Evolutionary conservation across 2,329 filamentous ascomycete species (phyloP), one percentile per base, ranked within the genome.

Genomic region (Tolypocladium cylindrosporum): DNA sequence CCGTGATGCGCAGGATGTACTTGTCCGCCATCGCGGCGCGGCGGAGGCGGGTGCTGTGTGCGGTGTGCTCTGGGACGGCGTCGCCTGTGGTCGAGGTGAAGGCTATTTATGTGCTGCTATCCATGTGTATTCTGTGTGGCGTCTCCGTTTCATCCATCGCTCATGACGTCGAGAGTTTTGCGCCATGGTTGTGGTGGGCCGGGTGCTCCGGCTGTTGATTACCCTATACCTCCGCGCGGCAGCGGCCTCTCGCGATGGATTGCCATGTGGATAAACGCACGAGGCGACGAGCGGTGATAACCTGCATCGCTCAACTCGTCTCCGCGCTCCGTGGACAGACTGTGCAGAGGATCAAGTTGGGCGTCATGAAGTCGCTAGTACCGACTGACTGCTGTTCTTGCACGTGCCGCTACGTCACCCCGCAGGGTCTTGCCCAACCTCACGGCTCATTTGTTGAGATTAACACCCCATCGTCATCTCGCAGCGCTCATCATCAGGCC

Each of bases 1-100:
- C 90, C 0, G 91, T 95, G 57, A 97, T 87, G 63, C 83, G 84
- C 61, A 97, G 80, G 55, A 90, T 81, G 72, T 94, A 96, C 64
- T 89, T 87, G 59, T 88, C 82, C 21, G 85, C 78, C 85, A 84
- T 85, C 31, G 14, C 7, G 19, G 34, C n/a, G 11, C 21, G 4
- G 16, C 27, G 9, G 24, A 4, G 37, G 48, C 48, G 48, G 36
- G 31, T 51, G 19, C 31, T 9, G 27, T 51, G 27, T 27, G 11
- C 3, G 45, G 27, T 8, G 45, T 8, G 31, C 45, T 50, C 24
- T 14, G 7, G 16, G 27, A 6, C 48, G 48, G n/a, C 16, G 48
- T 21, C 19, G 43, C 13, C 4, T 27, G 31, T 10, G 16, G 24
- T 11, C 5, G 21, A 24, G 39, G 1, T 14, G 31, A 19, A 13